These are phyloP conservation scores for Cicer judaicum DNA, from an alignment of 306 rosid genomes.

Conservation along the genomic window DNA sequence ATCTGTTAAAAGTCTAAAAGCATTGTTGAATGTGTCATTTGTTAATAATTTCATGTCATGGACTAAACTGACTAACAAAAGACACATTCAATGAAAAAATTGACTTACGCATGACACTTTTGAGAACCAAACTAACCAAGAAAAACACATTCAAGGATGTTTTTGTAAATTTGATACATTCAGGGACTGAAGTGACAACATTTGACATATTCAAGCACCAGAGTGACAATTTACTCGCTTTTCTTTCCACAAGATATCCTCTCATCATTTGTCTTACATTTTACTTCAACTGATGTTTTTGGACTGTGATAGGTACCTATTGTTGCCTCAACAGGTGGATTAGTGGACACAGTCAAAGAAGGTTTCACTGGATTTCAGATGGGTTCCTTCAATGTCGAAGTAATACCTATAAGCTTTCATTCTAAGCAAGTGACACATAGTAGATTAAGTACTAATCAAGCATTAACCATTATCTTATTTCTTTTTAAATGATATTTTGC, in stretches of 20 bases:
- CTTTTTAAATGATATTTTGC: conserved; percentile 16
- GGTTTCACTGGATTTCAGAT: conserved; percentile 89
- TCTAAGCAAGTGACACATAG: background rate
- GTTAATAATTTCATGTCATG: no score
- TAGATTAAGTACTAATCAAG: conserved; percentile 23
- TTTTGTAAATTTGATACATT: no score
- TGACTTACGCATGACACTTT: no score
- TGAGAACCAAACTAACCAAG: no score
- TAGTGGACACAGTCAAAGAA: conserved; percentile 85
- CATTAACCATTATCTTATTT: conserved; percentile 15
- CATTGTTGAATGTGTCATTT: no score
- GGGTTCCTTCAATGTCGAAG: conserved; percentile 85
- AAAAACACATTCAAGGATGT: no score
- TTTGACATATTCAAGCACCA: no score
- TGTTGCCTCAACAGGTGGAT: conserved; percentile 86
- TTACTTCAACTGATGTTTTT: conserved; percentile 25
- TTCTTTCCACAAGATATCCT: conserved; percentile 6
- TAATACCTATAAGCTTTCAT: conserved; percentile 42
- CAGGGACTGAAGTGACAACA: no score
- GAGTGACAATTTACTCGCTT: background rate
- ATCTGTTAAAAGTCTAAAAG: no score
- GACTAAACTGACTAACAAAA: no score
- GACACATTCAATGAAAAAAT: no score
- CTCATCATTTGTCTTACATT: conserved; percentile 2
- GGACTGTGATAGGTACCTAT: conserved; percentile 64